Base-by-base conservation (phyloP, 129 eudicot genomes). In the Helichrysum umbraculigerum region DNA sequence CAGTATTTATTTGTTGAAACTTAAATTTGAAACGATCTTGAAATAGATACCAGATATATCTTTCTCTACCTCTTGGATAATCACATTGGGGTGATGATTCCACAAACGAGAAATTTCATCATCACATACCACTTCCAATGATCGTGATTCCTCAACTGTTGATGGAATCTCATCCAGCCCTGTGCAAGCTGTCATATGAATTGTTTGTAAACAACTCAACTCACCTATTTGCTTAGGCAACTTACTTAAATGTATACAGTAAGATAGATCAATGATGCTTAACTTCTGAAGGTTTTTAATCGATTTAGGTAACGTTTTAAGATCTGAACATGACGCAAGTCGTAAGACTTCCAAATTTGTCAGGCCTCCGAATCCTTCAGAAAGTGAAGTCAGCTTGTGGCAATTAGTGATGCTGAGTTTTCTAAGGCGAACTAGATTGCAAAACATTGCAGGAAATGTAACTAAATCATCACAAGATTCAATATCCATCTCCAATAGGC, bases 391-490 rank as follows among this genome's bases (percentile, higher is more conserved):
- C 66, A 86, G 59, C 78, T 80, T 87, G n/a, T 68, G 76, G 19
- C 85, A 86, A 19, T 76, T 35, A 73, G 83, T 79, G 76, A 83
- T 69, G 81, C 41, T 82, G 68, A 80, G 73, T 69, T 80, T 86
- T 60, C 66, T 83, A 28, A 86, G 81, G 42, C 66, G 33, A 52
- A n/a, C 17, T n/a, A 86, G 58, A 25, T 63, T 51, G 79, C 87
- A 83, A 1, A 77, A 33, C 8, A 37, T 66, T 12, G 34, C 28
- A 21, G 85, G 90, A 30, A 83, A 73, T 57, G 82, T 66, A 6
- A 73, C 66, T 66, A 86, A 83, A 68, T 86, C 87, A n/a, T 66
- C 63, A 30, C 87, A 86, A 37, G 78, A 77, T 50, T 83, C 85
- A 20, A 86, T 73, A 73, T 79, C 82, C 17, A 86, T 65, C 68